Percentiles rank a stretch among this genome's conserved stretches.
These are phyloP conservation scores for Hymenotorrendiella dingleyae DNA, from an alignment of 2,329 filamentous ascomycete species.

Conservation along the genomic window DNA sequence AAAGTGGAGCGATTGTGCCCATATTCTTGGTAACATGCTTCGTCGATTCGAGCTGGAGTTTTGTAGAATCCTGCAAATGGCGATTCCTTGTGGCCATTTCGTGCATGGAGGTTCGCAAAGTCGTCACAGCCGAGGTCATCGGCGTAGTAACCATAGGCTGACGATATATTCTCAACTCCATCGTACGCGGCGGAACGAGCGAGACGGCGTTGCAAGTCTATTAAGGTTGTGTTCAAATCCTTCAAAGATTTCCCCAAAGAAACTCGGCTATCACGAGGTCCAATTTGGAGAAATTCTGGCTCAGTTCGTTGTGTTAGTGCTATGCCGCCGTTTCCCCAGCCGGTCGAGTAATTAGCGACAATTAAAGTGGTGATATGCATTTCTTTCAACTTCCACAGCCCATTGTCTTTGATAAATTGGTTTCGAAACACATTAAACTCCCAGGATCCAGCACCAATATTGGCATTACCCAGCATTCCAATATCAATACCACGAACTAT, in stretches of 20 bases:
- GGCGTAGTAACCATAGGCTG: conserved; percentile 6
- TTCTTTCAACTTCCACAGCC: conserved; percentile 6
- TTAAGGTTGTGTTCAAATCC: not conserved
- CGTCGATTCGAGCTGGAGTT: conserved; percentile 1
- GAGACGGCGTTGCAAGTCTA: conserved; percentile 4
- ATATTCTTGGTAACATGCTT: conserved; percentile 3
- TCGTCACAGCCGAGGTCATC: conserved; percentile 5
- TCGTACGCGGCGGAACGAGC: conserved; percentile 2
- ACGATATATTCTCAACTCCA: conserved; percentile 4
- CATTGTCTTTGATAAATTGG: conserved; percentile 6
- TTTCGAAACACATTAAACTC: conserved; percentile 8
- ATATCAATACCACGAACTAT: conserved; percentile 3
- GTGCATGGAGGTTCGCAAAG: conserved; percentile 1
- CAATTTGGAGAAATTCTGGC: conserved; percentile 1
- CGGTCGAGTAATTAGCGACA: conserved; percentile 3
- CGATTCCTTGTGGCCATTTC: conserved; percentile 5
- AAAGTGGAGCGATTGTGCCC: not conserved
- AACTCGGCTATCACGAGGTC: not conserved
- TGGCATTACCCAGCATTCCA: conserved; percentile 4
- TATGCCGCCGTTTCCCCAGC: conserved; percentile 4
- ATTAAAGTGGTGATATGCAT: conserved; percentile 5
- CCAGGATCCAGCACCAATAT: not conserved
- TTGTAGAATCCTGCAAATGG: conserved; percentile 6
- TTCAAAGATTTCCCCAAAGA: not conserved
- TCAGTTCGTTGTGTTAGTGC: not conserved